Evolutionary conservation across 208 protist genomes (phyloP).

Genomic region (Trichomonas gallinae): DNA sequence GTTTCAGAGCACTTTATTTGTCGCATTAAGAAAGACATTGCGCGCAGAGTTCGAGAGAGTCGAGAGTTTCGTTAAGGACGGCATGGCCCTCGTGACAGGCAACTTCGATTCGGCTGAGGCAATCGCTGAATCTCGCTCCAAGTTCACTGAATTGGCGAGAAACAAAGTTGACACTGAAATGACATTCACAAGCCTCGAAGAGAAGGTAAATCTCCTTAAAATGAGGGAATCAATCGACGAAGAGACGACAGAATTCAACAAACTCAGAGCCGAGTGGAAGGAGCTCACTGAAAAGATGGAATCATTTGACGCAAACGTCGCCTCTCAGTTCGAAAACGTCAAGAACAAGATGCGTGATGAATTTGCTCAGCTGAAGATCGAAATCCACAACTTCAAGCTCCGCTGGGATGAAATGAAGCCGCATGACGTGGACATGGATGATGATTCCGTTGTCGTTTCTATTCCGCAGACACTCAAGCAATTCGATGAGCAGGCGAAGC

Average conservation of each 20-base stretch:
- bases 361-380: not conserved
- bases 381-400: not conserved
- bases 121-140: not conserved
- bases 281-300: not conserved
- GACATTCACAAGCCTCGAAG: not conserved
- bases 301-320: not conserved
- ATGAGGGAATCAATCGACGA: not conserved
- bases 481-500: not conserved
- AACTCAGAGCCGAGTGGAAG: not conserved
- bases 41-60: not conserved
- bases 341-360: slow-evolving; percentile 15
- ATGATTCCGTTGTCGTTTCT: not conserved
- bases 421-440: not conserved
- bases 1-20: not conserved
- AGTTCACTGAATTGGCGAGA: not conserved
- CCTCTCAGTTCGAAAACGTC: slow-evolving; percentile 15
- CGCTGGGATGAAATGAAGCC: slow-evolving; percentile 8
- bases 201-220: not conserved
- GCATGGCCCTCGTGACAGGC: not conserved
- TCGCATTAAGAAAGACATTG: not conserved
- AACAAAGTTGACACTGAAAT: not conserved
- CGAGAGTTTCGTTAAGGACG: not conserved
- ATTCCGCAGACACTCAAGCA: not conserved
- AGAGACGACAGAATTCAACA: not conserved
- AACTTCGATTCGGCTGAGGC: slow-evolving; percentile 5